Evolutionary conservation across 2,329 filamentous ascomycete genomes (phyloP).

Genomic region (Penicillium sumatraense): DNA sequence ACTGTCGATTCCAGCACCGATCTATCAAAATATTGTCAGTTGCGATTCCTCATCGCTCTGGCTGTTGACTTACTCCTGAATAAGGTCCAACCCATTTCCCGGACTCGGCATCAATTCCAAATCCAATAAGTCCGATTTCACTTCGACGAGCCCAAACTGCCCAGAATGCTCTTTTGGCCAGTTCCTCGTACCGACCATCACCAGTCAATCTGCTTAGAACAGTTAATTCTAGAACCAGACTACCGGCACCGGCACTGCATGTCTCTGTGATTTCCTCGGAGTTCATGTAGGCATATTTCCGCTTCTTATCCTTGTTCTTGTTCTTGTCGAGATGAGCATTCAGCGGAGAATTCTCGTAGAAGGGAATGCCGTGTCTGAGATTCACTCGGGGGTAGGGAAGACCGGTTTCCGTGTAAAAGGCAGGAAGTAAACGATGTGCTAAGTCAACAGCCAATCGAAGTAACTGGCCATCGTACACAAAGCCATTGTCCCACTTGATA

Average conservation of each 20-base stretch:
- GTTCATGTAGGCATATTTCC: constrained; percentile 17
- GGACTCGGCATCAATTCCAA: constrained; percentile 88
- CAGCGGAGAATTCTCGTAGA: constrained; percentile 84
- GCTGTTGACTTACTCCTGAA: constrained; percentile 62
- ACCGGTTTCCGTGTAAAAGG: constrained; percentile 88
- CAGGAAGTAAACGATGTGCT: constrained; percentile 80
- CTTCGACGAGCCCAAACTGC: constrained; percentile 91
- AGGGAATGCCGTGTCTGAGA: constrained; percentile 85
- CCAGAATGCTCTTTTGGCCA: constrained; percentile 94
- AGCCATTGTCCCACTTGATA: constrained; percentile 75
- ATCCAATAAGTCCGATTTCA: constrained; percentile 83
- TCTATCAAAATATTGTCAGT: constrained; percentile 48
- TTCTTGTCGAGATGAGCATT: constrained; percentile 58
- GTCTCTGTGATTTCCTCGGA: constrained; percentile 84
- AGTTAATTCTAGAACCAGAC: constrained; percentile 89
- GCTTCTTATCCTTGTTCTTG: constrained; percentile 10
- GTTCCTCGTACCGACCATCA: constrained; percentile 83
- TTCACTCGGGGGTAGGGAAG: constrained; percentile 96
- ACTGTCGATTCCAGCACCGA: constrained; percentile 94
- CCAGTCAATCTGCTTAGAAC: constrained; percentile 86
- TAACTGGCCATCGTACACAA: constrained; percentile 87
- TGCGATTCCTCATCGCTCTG: neutral
- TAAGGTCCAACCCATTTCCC: constrained; percentile 87
- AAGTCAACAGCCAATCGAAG: constrained; percentile 88
- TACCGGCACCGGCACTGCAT: constrained; percentile 95